Conservation (phyloP, 805 yeast genomes). For the Candida pini region DNA sequence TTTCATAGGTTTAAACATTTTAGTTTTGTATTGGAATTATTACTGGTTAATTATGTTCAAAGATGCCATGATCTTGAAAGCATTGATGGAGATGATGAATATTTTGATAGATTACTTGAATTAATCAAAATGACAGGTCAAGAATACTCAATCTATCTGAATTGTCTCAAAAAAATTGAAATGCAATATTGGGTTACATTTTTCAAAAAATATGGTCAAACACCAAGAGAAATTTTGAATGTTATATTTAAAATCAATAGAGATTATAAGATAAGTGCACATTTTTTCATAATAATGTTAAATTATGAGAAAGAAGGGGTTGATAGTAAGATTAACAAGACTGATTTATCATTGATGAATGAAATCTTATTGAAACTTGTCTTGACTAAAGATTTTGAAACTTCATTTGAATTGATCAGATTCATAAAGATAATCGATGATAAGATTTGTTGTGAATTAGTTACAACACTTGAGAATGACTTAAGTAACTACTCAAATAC, state of each 20-base stretch:
- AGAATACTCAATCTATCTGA: slow-evolving; percentile 36
- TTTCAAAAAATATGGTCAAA: slow-evolving; percentile 34
- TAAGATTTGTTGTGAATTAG: slow-evolving; percentile 31
- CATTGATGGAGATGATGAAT: slow-evolving; percentile 20
- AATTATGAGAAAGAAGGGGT: slow-evolving; percentile 38
- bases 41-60: slow-evolving; percentile 36
- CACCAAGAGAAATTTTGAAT: slow-evolving; percentile 41
- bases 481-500: slow-evolving; percentile 5
- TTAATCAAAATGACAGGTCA: slow-evolving; percentile 29
- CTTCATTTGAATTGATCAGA: slow-evolving; percentile 50
- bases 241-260: slow-evolving; percentile 30
- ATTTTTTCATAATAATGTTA: slow-evolving; percentile 45
- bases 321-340: slow-evolving; percentile 14
- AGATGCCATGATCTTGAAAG: slow-evolving; percentile 26
- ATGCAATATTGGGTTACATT: slow-evolving; percentile 45
- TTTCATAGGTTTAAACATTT: slow-evolving; percentile 39
- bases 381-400: slow-evolving; percentile 40
- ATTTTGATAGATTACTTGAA: slow-evolving; percentile 26
- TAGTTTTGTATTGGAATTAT: slow-evolving; percentile 43
- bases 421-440: slow-evolving; percentile 45
- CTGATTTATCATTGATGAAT: slow-evolving; percentile 37
- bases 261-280: slow-evolving; percentile 45
- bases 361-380: slow-evolving; percentile 39
- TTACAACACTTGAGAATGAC: slow-evolving; percentile 20
- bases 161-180: slow-evolving; percentile 50